Percentiles rank a stretch among this genome's conserved stretches.
phyloP scores from a whole-genome alignment of 2,329 filamentous ascomycete genomes.

The Pseudodiploospora longispora region DNA sequence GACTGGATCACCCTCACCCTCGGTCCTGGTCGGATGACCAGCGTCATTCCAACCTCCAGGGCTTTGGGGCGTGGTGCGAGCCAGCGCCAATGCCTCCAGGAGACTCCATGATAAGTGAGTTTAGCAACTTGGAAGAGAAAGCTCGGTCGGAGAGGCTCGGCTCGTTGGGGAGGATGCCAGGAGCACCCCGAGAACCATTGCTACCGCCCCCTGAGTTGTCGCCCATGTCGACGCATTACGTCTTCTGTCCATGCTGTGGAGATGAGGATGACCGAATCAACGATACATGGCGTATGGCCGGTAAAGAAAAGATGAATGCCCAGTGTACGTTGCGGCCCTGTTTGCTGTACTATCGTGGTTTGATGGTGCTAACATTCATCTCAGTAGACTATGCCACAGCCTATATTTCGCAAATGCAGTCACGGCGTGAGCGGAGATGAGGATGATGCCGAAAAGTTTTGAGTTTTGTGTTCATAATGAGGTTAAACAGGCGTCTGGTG shows the following conservation, averaged over 20 bases:
- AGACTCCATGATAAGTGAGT: background rate
- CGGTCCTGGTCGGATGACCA: background rate
- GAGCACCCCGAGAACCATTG: constrained; percentile 6
- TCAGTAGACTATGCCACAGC: constrained; percentile 7
- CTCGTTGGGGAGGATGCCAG: constrained; percentile 1
- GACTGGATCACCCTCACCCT: background rate
- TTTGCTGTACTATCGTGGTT: background rate
- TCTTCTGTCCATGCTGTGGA: constrained; percentile 7
- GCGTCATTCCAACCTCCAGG: constrained; percentile 2
- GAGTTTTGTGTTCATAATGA: no score
- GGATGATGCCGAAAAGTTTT: no score
- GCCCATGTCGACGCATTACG: constrained; percentile 6
- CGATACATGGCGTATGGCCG: constrained; percentile 8
- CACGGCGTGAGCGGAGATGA: background rate
- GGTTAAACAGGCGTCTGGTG: no score
- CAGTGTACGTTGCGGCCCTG: constrained; percentile 4
- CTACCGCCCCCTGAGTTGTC: constrained; percentile 6
- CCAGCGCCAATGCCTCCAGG: background rate
- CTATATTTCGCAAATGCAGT: constrained; percentile 8
- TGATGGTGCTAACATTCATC: constrained; percentile 4
- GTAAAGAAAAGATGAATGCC: constrained; percentile 8
- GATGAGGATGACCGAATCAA: constrained; percentile 7
- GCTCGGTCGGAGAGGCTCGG: background rate
- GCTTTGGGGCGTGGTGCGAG: constrained; percentile 8
- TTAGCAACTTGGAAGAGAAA: background rate